phyloP scores from a whole-genome alignment of 805 yeast genomes.

The Saitoella complicata region DNA sequence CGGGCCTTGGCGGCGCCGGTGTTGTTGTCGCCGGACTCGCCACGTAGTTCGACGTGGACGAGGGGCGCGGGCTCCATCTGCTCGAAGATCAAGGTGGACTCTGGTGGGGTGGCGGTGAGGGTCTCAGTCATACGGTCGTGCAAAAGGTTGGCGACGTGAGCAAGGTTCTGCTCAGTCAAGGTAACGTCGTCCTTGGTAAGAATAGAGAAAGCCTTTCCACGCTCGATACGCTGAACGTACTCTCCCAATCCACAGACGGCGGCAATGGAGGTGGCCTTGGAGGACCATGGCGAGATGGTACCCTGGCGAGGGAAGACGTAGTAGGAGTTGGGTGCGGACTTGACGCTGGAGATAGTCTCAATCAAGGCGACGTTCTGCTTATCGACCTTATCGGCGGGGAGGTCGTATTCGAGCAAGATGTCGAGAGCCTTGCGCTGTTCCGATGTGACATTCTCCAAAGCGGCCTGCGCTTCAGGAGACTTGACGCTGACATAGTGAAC shows the following conservation, averaged over 20 bases:
- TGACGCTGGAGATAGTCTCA: constrained; percentile 17
- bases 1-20: constrained; percentile 29
- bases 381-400: constrained; percentile 40
- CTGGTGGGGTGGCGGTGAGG: constrained; percentile 41
- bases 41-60: constrained; percentile 47
- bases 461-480: constrained; percentile 3
- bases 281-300: constrained; percentile 97
- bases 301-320: constrained; percentile 82
- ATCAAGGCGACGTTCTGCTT: constrained; percentile 27
- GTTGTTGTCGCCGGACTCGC: constrained; percentile 4
- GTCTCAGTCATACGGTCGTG: constrained; percentile 90
- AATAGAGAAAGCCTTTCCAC: constrained; percentile 68
- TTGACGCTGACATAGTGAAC: constrained; percentile 65
- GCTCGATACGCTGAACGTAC: constrained; percentile 68
- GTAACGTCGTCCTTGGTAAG: not conserved
- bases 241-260: constrained; percentile 68
- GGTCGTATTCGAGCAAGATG: constrained; percentile 58
- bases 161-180: not conserved
- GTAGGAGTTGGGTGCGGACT: constrained; percentile 26
- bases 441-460: not conserved
- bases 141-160: constrained; percentile 20
- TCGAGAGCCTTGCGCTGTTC: constrained; percentile 30
- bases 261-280: constrained; percentile 91
- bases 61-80: constrained; percentile 72
- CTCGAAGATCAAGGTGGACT: constrained; percentile 53